Percentiles rank a stretch among this genome's conserved stretches.
Evolutionary conservation across 768 basidiomycete species (phyloP).

Genomic region (Mycena leptocephala): DNA sequence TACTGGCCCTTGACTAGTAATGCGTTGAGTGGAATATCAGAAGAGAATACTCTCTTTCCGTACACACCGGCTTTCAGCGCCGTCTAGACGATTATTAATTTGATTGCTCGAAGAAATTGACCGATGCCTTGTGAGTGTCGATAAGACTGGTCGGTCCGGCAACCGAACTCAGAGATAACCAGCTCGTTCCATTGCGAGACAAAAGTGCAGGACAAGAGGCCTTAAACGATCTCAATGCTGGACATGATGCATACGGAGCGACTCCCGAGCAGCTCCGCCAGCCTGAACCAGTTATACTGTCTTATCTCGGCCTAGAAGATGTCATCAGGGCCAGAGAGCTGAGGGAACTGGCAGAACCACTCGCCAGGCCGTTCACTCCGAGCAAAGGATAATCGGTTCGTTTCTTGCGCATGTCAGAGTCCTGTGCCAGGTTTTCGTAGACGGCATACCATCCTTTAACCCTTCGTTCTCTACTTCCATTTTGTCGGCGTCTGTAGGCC

Average conservation of each 20-base stretch:
- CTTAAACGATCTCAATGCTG: neutral
- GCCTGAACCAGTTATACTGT: neutral
- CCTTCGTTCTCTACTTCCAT: constrained; percentile 28
- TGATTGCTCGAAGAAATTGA: neutral
- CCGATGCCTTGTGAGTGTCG: too few relatives aligned
- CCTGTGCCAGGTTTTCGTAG: neutral
- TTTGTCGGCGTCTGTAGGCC: constrained; percentile 20
- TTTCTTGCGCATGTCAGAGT: neutral
- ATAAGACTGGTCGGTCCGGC: neutral
- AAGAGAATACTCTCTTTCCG: too few relatives aligned
- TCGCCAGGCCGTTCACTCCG: constrained; percentile 8
- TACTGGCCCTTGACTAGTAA: too few relatives aligned
- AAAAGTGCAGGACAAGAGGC: neutral
- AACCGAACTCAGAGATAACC: neutral
- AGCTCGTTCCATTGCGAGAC: neutral
- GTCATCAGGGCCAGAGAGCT: neutral
- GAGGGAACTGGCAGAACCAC: neutral
- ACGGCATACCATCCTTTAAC: constrained; percentile 15
- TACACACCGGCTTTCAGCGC: too few relatives aligned
- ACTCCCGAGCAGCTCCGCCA: neutral
- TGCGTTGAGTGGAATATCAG: too few relatives aligned
- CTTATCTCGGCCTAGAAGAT: constrained; percentile 8
- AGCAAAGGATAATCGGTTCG: constrained; percentile 18
- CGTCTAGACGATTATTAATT: too few relatives aligned
- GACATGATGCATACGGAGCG: neutral